Conservation (phyloP, 2,329 filamentous ascomycete species). For the Clonostachys sp. region DNA sequence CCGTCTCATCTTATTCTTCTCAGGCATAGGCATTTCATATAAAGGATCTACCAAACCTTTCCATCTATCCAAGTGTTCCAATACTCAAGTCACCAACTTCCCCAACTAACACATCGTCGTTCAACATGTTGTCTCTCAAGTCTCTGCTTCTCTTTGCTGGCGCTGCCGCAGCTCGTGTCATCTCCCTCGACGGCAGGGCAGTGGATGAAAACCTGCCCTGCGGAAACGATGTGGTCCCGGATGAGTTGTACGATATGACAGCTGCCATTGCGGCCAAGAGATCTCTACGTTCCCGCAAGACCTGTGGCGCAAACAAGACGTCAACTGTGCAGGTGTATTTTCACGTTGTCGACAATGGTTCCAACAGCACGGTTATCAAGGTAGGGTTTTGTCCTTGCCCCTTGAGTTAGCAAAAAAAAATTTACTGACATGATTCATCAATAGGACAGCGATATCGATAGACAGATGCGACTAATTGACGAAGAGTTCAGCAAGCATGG, state of each 20-base stretch:
- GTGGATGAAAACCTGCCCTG: background rate
- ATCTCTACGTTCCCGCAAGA: slow-evolving; percentile 1
- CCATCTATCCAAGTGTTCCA: no score
- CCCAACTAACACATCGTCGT: no score
- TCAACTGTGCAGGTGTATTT: slow-evolving; percentile 8
- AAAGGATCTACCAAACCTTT: no score
- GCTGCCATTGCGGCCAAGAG: slow-evolving; percentile 1
- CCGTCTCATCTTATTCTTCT: no score
- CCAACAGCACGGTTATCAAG: background rate
- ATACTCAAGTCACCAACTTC: no score
- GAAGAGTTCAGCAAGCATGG: slow-evolving; percentile 11
- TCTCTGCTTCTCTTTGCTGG: slow-evolving; percentile 4
- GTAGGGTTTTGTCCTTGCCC: no score
- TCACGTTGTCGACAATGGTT: slow-evolving; percentile 1
- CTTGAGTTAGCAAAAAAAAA: no score
- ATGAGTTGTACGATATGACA: background rate
- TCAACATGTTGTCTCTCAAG: slow-evolving; percentile 7
- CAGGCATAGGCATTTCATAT: no score
- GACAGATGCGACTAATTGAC: slow-evolving; percentile 16
- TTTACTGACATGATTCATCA: background rate
- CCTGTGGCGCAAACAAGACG: slow-evolving; percentile 6
- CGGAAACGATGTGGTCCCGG: background rate
- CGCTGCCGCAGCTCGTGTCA: slow-evolving; percentile 1
- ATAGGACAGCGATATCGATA: slow-evolving; percentile 10
- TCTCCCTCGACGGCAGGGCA: background rate